Evolutionary conservation across 164 flowering plant genomes (phyloP).

Genomic region (Tetracentron sinense): DNA sequence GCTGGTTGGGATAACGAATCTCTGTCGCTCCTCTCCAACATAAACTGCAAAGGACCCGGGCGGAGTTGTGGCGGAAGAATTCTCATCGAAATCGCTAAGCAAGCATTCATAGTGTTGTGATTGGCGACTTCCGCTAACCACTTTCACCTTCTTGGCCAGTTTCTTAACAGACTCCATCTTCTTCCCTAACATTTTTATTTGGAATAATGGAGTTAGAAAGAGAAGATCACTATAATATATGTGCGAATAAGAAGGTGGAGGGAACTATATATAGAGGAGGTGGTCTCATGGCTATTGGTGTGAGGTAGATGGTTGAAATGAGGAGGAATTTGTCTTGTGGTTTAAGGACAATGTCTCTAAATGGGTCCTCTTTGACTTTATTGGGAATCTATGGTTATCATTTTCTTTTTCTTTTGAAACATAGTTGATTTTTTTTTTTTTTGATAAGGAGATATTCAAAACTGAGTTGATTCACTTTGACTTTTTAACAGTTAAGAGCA

Average conservation of each 20-base stretch:
- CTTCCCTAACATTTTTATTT: conserved; percentile 38
- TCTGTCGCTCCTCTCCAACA: conserved; percentile 63
- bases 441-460: too few species aligned
- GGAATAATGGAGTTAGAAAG: neutral
- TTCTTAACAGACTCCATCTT: conserved; percentile 44
- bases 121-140: conserved; percentile 7
- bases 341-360: conserved; percentile 9
- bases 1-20: conserved; percentile 71
- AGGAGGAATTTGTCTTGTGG: neutral
- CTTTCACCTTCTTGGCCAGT: conserved; percentile 49
- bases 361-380: conserved; percentile 16
- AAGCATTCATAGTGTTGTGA: conserved; percentile 25
- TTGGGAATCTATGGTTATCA: conserved; percentile 1
- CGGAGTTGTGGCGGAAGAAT: conserved; percentile 32
- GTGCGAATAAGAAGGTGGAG: neutral
- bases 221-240: neutral
- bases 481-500: conserved; percentile 5
- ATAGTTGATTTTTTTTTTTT: neutral
- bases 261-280: neutral
- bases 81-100: conserved; percentile 24
- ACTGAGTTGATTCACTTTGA: conserved; percentile 1
- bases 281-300: neutral
- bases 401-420: neutral
- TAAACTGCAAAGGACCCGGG: conserved; percentile 66
- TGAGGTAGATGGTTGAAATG: conserved; percentile 2